A percentile compares a stretch with the other conserved stretches of the same genome.
phyloP scores from a whole-genome alignment of 495 filamentous ascomycete genomes.

The Penicillium manginii region DNA sequence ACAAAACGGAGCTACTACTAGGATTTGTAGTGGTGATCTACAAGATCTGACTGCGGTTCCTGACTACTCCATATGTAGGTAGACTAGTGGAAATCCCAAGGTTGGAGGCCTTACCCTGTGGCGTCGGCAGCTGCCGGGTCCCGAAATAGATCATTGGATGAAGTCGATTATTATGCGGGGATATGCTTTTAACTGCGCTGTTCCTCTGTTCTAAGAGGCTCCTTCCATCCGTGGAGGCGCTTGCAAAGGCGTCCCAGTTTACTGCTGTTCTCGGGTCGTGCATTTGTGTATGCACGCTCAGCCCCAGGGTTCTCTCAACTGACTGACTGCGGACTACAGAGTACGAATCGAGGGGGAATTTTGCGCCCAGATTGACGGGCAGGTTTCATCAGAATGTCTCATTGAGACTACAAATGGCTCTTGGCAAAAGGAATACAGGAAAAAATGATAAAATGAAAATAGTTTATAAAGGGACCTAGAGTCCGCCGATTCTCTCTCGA shows the following conservation, averaged over 20 bases:
- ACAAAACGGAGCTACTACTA: neutral
- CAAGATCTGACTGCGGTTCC: neutral
- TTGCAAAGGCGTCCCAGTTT: conserved; percentile 1
- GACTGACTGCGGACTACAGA: neutral
- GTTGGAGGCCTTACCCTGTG: conserved; percentile 3
- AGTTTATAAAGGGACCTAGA: neutral
- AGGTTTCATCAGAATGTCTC: neutral
- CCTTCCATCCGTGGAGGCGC: neutral
- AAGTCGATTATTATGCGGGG: neutral
- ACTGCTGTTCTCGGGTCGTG: neutral
- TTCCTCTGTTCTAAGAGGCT: neutral
- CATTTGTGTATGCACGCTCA: neutral
- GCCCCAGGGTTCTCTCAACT: neutral
- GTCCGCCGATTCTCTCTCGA: neutral
- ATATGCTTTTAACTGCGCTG: neutral
- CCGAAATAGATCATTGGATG: conserved; percentile 1
- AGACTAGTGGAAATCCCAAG: neutral
- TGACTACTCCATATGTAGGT: neutral
- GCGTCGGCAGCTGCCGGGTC: neutral
- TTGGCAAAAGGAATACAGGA: neutral
- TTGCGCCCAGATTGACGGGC: neutral
- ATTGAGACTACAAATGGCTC: neutral
- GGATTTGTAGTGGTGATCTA: neutral
- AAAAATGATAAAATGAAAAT: neutral
- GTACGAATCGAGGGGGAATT: neutral